Evolutionary conservation across 1,284 basidiomycete species (phyloP), one percentile per base, ranked within the genome.

Genomic region (Flammula alnicola): DNA sequence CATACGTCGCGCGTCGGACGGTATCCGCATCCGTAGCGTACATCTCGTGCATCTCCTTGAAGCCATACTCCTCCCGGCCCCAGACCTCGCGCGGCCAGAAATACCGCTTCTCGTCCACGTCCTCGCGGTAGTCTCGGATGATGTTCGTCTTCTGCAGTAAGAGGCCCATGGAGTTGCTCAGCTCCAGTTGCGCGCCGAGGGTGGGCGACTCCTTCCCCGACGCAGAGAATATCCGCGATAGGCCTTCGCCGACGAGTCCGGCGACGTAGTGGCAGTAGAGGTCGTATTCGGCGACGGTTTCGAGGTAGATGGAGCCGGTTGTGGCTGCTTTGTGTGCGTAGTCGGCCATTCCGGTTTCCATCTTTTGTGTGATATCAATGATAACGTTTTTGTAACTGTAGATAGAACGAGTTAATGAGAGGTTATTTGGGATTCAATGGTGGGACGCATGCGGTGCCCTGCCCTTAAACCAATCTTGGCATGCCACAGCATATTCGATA

Each of bases 211-310:
- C 96, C 65, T 95, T 94, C 33, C 84, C 84, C 3, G 93, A 94
- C 6, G 91, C 90, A 12, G 91, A 78, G 73, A 96, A 98, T 39
- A 99, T 78, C 5, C 93, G 84, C 0, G 93, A 95, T 39, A 98
- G 80, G 49, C 97, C 96, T 69, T 99, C 97, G 44, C 96, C 97
- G 54, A 99, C 96, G 49, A 99, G 85, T 2, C 96, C 97, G 3
- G 96, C 97, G 55, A 98, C 97, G 68, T 97, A 98, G 72, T 99
- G 96, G 68, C 97, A 99, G 75, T 99, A 99, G 9, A 98, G 80
- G 68, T 98, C 94, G 71, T 96, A 98, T 61, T 98, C 94, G 37
- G 82, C 76, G 55, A 93, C 73, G 8, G 86, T 84, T 49, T 84
- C 79, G 52, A 95, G 77, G 64, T 88, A 89, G 43, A 87, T 80